These are phyloP conservation scores for Aspergillus thermomutatus DNA, from an alignment of 2,329 filamentous ascomycete genomes.

Conservation along the genomic window DNA sequence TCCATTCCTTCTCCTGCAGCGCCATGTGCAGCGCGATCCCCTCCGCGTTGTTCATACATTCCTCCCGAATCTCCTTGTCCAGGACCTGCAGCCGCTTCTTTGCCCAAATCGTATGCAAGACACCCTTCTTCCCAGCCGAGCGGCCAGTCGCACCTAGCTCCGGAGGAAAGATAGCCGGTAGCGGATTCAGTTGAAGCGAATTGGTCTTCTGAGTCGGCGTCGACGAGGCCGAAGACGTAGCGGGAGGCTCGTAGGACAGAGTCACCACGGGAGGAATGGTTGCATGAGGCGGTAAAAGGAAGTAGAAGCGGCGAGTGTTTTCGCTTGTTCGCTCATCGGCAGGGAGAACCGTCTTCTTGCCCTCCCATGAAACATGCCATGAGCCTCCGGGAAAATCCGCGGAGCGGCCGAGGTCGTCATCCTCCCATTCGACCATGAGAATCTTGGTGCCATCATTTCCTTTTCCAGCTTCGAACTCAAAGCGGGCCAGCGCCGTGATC, in stretches of 20 bases:
- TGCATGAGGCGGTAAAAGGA: conserved; percentile 70
- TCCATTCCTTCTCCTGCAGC: conserved; percentile 78
- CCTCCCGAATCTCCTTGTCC: conserved; percentile 70
- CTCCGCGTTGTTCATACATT: conserved; percentile 71
- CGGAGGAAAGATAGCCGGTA: conserved; percentile 82
- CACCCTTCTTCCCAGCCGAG: conserved; percentile 70
- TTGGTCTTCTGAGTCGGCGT: conserved; percentile 23
- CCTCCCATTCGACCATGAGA: conserved; percentile 89
- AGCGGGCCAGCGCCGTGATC: conserved; percentile 68
- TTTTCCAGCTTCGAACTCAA: conserved; percentile 77
- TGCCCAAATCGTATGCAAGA: conserved; percentile 87
- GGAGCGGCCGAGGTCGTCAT: conserved; percentile 50
- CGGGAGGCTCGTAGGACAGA: conserved; percentile 52
- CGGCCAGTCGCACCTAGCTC: conserved; percentile 66
- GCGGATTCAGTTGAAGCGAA: conserved; percentile 66
- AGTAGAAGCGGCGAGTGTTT: conserved; percentile 67
- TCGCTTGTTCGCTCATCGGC: conserved; percentile 57
- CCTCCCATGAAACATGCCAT: conserved; percentile 82
- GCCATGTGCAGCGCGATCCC: conserved; percentile 83
- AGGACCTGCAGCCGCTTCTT: conserved; percentile 74
- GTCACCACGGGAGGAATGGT: conserved; percentile 70
- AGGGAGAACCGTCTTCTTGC: conserved; percentile 69
- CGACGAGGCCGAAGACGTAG: conserved; percentile 15
- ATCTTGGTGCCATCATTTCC: conserved; percentile 85
- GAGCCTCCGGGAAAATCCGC: conserved; percentile 41